Evolutionary conservation across 768 basidiomycete genomes (phyloP), one percentile per base, ranked within the genome.

Genomic region (Leccinum pellstonianum): DNA sequence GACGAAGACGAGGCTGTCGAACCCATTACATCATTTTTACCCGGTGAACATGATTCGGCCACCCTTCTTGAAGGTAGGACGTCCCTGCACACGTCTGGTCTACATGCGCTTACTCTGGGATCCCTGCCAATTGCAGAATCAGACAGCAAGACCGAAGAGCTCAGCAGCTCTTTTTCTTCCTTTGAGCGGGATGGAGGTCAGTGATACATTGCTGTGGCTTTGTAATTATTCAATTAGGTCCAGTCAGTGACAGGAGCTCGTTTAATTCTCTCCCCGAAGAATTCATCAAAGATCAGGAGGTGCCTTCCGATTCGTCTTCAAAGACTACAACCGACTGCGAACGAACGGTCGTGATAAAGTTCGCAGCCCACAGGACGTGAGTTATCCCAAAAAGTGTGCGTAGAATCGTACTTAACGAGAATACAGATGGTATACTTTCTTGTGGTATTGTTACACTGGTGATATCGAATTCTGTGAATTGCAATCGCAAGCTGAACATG

Each of bases 391-490:
- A 46, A 15, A 49, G 8, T 21, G 10, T 38, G 31, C 12, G 17
- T 6, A 6, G 38, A 12, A 48, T 37, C 19, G 29, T 47, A 35
- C 3, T 37, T 37, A 47, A 61, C 15, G 52, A 5, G 11, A 47
- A 47, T 37, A 4, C 46, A 70, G 67, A 19, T 70, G 69, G 69
- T 47, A 41, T 43, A 58, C 69, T n/a, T 66, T 68, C 52, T n/a
- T 68, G 29, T 70, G 64, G 60, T 71, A 70, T 19, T 64, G 69
- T 48, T 69, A 70, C 46, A 68, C 67, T 27, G 67, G 69, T 17
- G 27, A 51, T 3, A 19, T 68, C 14, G 41, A 61, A 21, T 69
- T 71, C 56, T 23, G 41, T 12, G 48, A 57, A 35, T 31, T 69
- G 47, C 66, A 54, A 29, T 69, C 69, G 31, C 62, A 68, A 47